These are phyloP conservation scores for Rosa hybrid DNA, from an alignment of 331 rosid species.

Conservation along the genomic window DNA sequence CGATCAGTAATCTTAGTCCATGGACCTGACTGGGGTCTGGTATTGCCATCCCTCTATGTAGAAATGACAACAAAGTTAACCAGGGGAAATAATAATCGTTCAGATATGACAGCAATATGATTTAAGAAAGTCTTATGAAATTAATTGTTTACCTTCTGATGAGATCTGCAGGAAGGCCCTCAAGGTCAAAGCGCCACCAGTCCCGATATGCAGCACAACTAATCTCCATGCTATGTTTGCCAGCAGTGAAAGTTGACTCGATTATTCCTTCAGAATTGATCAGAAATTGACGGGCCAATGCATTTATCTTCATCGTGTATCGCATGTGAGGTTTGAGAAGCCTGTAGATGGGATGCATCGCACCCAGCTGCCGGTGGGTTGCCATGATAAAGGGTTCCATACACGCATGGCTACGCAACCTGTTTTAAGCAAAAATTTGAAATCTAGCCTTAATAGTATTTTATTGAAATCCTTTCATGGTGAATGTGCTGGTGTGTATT, in stretches of 20 bases:
- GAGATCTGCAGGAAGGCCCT: slow-evolving; percentile 50
- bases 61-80: too few relatives aligned
- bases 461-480: too few relatives aligned
- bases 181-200: slow-evolving; percentile 46
- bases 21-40: slow-evolving; percentile 8
- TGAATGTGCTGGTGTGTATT: not conserved
- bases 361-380: slow-evolving; percentile 44
- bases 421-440: not conserved
- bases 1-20: slow-evolving; percentile 18
- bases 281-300: slow-evolving; percentile 45
- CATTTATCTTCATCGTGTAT: slow-evolving; percentile 48
- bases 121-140: too few relatives aligned
- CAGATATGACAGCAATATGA: too few relatives aligned
- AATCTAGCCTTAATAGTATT: too few relatives aligned
- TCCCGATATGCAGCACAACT: slow-evolving; percentile 42
- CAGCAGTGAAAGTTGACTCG: slow-evolving; percentile 37
- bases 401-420: slow-evolving; percentile 46
- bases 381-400: slow-evolving; percentile 50
- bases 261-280: slow-evolving; percentile 42
- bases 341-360: slow-evolving; percentile 52
- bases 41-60: slow-evolving; percentile 16
- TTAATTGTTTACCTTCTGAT: slow-evolving; percentile 32
- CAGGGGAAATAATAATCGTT: too few relatives aligned
- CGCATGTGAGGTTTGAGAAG: slow-evolving; percentile 51
- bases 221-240: slow-evolving; percentile 31